Base-by-base conservation (phyloP, 2,329 filamentous ascomycete genomes). In the Bipolaris zeicola region DNA sequence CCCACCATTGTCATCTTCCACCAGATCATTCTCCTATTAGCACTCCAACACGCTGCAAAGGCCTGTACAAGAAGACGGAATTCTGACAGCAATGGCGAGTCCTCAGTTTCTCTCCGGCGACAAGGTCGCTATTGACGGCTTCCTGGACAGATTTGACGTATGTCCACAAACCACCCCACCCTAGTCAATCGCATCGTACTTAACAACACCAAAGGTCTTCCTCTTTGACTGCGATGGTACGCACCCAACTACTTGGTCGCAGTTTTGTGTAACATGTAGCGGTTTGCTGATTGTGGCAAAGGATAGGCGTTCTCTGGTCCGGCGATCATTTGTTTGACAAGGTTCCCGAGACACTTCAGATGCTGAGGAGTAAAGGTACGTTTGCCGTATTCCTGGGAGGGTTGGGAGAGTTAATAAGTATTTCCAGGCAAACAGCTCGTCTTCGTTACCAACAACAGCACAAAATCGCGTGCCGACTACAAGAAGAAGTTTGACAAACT, bases 401-500 rank as follows among this genome's bases (percentile, higher is more conserved):
- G 6, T 1, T 8, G 3, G 7, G 26, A 8, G 5, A 2, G 1
- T 38, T 44, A 22, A 42, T 31, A 14, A 36, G 3, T 13, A 2
- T 14, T 24, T 20, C 0, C 26, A 95, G 93, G 91, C 73, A 99
- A 99, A 78, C 89, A 89, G 74, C 85, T 95, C 33, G 88, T 99
- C 52, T 99, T 99, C 73, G 95, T 99, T 50, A 99, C 95, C 38
- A 99, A 99, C 81, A 99, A 99, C 81, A 97, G 92, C 72, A 98
- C 95, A 55, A 99, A 99, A 76, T 96, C 94, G 10, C 89, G 95
- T 54, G 82, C 85, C 47, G 92, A 97, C 75, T 99, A 99, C 79
- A 89, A 90, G 76, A 92, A 94, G 81, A 99, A 98, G 74, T 88
- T 99, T 58, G 86, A 89, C 44, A 80, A 80, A 51, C 84, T 97